Conservation (phyloP, 164 flowering plant species). For the Magnolia sinica region DNA sequence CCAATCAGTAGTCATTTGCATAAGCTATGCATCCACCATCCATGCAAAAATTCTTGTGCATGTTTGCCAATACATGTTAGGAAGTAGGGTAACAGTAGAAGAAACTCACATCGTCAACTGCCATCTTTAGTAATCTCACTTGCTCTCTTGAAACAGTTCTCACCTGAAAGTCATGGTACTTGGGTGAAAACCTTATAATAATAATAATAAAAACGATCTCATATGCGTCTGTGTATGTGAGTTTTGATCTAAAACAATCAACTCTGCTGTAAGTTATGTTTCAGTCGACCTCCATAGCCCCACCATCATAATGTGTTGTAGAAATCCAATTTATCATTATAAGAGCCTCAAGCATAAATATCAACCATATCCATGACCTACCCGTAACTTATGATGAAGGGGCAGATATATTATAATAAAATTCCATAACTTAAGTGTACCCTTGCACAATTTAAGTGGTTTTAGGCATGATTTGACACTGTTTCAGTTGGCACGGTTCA, state of each 20-base stretch:
- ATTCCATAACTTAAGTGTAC: no score
- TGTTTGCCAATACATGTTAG: no score
- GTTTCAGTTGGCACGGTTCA: no score
- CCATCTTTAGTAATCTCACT: constrained; percentile 38
- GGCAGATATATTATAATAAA: no score
- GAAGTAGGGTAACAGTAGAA: background rate
- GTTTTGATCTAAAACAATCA: background rate
- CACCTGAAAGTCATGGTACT: constrained; percentile 27
- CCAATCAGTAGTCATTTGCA: no score
- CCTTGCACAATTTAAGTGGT: no score
- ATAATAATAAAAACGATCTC: background rate
- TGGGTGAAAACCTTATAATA: background rate
- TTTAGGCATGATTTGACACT: no score
- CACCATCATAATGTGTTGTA: background rate
- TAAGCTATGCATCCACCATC: no score
- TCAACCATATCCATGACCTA: no score
- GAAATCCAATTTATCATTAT: background rate
- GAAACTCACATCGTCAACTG: constrained; percentile 60
- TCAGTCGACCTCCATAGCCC: background rate
- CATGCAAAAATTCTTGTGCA: no score
- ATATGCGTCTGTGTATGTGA: background rate
- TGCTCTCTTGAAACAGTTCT: constrained; percentile 63
- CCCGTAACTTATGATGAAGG: no score
- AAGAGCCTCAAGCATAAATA: no score
- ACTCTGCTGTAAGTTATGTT: background rate